These are phyloP conservation scores for Backusella australiensis DNA, from an alignment of 192 early-diverging fungal genomes.

Conservation along the genomic window DNA sequence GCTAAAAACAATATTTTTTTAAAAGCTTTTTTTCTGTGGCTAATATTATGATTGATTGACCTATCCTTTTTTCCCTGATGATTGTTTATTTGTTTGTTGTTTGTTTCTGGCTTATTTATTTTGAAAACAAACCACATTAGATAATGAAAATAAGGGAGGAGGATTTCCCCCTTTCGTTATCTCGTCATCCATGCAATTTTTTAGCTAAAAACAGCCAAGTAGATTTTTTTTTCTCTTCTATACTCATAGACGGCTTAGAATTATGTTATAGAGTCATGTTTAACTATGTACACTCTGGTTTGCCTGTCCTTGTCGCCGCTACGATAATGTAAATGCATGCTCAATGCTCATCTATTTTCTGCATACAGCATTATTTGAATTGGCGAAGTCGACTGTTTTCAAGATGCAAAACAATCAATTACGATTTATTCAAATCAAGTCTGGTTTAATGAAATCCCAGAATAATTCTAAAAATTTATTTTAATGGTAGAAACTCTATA, in stretches of 20 bases:
- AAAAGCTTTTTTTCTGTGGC: not conserved
- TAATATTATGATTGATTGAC: not conserved
- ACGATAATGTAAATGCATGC: not conserved
- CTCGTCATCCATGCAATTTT: not conserved
- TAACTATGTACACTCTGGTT: not conserved
- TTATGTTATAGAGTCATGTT: not conserved
- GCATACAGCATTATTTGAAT: not conserved
- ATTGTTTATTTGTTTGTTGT: not conserved
- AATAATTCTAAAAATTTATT: not conserved
- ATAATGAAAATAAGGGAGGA: not conserved
- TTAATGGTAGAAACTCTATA: not conserved
- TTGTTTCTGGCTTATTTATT: not conserved
- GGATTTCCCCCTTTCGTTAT: not conserved
- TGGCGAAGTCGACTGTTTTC: not conserved
- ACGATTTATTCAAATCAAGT: not conserved
- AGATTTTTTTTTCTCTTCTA: not conserved
- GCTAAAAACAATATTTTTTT: not conserved
- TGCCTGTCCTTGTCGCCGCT: not conserved
- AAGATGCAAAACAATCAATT: not conserved
- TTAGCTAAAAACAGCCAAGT: not conserved
- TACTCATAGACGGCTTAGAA: not conserved
- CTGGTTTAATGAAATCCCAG: not conserved
- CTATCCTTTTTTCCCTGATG: not conserved
- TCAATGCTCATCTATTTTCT: not conserved
- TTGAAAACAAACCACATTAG: not conserved